These are phyloP conservation scores for Chloranthus sessilifolius DNA, from an alignment of 164 flowering plant genomes.

Conservation along the genomic window DNA sequence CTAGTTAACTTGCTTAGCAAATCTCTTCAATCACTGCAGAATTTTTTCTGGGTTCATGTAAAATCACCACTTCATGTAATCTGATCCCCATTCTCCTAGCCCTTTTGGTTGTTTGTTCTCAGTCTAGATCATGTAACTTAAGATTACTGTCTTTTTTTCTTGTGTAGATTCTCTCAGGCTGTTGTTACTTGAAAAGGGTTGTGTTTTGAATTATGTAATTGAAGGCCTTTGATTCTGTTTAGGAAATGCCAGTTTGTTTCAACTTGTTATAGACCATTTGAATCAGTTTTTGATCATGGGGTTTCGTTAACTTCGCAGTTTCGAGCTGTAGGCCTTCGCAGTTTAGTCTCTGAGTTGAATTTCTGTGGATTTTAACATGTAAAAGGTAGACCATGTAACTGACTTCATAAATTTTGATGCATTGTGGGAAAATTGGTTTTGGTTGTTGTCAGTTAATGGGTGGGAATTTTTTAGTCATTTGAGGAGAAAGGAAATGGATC, in stretches of 20 bases:
- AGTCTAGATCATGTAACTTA: conserved; percentile 28
- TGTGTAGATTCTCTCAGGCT: conserved; percentile 1
- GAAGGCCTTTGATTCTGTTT: neutral
- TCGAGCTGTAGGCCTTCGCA: neutral
- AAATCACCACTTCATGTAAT: conserved; percentile 3
- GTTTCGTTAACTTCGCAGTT: conserved; percentile 33
- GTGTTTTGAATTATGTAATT: conserved; percentile 31
- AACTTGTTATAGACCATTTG: conserved; percentile 16
- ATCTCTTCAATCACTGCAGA: too few species aligned
- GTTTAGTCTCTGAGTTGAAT: conserved; percentile 1
- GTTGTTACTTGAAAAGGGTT: conserved; percentile 14
- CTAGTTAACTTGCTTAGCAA: too few species aligned
- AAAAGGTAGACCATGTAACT: conserved; percentile 31
- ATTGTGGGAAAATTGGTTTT: too few species aligned
- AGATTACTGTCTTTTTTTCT: neutral
- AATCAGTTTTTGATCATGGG: conserved; percentile 26
- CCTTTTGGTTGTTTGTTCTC: conserved; percentile 7
- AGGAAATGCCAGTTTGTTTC: conserved; percentile 28
- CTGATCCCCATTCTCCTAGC: conserved; percentile 7
- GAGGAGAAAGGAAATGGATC: conserved; percentile 33
- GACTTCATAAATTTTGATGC: conserved; percentile 9
- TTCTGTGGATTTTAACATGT: neutral
- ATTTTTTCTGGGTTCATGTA: conserved; percentile 15
- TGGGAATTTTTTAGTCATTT: conserved; percentile 1
- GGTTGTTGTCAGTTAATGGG: conserved; percentile 4